Evolutionary conservation across 2,329 filamentous ascomycete species (phyloP), one percentile per base, ranked within the genome.

Genomic region (Diplocarpon mali): DNA sequence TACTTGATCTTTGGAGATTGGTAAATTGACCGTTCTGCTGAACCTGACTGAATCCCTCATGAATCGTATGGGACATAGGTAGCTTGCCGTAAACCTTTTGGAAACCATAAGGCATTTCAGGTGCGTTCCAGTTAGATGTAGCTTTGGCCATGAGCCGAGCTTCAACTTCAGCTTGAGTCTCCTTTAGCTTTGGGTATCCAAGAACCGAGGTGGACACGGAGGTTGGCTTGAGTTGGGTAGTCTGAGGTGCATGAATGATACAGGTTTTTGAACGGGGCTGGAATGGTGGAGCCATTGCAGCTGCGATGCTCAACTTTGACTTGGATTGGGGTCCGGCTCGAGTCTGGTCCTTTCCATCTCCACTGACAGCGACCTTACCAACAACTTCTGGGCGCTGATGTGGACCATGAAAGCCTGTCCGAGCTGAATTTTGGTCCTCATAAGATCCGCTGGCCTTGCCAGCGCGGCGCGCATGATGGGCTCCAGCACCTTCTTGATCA

Each of bases 251-350:
- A 30, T 49, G 40, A 27, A 20, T 12, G 28, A 44, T 27, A 34
- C 29, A n/a, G 32, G 35, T 44, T 14, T 53, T 52, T 9, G 49
- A 35, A 39, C 60, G 57, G 34, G 61, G 61, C 27, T 62, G 57
- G 37, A 63, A 63, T 24, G 60, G 58, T 8, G 60, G 59, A 15
- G 61, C 61, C 46, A 52, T 60, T 34, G 61, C 61, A 35, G 61
- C 59, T 17, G 57, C 55, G 13, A 56, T 55, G 11, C 51, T 60
- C 38, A 63, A 49, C 34, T 56, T 49, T 17, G 58, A 57, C 38
- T 56, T 57, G 32, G 38, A 44, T 15, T 32, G 15, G 9, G 46
- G 38, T 12, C 54, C 48, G 9, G 45, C 40, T 15, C 40, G 46
- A n/a, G 31, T 31, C 14, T 7, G 8, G 31, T 8, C 31, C 10